Conservation (phyloP, 2,329 filamentous ascomycete species). For the Claviceps sp. region DNA sequence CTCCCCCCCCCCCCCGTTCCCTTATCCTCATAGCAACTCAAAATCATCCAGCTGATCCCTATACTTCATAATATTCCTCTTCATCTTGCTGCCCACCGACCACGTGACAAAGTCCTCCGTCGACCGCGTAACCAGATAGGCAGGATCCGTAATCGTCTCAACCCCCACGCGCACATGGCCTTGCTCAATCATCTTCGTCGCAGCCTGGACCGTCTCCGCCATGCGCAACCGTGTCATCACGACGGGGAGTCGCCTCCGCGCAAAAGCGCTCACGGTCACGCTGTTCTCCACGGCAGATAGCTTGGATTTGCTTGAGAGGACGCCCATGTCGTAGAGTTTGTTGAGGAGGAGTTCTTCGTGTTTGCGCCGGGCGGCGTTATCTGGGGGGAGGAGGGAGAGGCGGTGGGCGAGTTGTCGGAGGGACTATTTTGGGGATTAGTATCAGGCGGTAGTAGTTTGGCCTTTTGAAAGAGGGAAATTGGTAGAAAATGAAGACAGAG, state of each 20-base stretch:
- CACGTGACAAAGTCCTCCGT: slow-evolving; percentile 97
- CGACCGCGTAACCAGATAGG: slow-evolving; percentile 73
- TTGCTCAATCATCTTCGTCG: slow-evolving; percentile 81
- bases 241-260: slow-evolving; percentile 68
- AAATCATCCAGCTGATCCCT: slow-evolving; percentile 93
- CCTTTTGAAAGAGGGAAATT: not conserved
- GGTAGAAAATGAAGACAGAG: not conserved
- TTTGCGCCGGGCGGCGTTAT: slow-evolving; percentile 65
- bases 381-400: slow-evolving; percentile 67
- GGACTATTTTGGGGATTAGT: slow-evolving; percentile 34
- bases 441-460: not conserved
- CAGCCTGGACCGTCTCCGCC: slow-evolving; percentile 79
- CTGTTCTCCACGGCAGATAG: slow-evolving; percentile 76
- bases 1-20: not conserved
- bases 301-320: slow-evolving; percentile 63
- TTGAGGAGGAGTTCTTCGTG: slow-evolving; percentile 78
- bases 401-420: slow-evolving; percentile 81
- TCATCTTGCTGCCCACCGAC: slow-evolving; percentile 94
- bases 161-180: slow-evolving; percentile 87
- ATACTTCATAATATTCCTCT: slow-evolving; percentile 90
- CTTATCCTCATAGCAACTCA: slow-evolving; percentile 52
- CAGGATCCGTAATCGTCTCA: slow-evolving; percentile 79
- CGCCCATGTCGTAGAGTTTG: slow-evolving; percentile 87
- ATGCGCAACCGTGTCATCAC: slow-evolving; percentile 85
- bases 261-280: slow-evolving; percentile 81